Base-by-base conservation (phyloP, 306 rosid species). In the Castanopsis chinensis region DNA sequence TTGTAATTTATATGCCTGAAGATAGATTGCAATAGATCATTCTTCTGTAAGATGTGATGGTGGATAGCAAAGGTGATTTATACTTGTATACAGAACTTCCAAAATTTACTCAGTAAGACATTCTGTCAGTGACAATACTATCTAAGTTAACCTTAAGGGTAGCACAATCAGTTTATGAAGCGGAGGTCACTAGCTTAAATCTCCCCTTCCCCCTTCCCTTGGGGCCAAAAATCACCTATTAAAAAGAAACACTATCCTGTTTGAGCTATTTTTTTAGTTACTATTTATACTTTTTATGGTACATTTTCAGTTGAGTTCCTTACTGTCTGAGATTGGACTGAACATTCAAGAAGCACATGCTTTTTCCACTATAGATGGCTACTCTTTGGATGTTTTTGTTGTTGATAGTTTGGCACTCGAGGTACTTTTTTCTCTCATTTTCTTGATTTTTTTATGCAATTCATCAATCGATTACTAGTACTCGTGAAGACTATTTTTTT, bases 261-360 rank as follows among this genome's bases (percentile, higher is more conserved):
- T 37, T 37, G 45, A 7, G 45, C 45, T 37, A 37, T 37, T 0
- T 67, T 65, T 19, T 67, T 20, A 33, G 8, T 67, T 33, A 10
- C 25, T 73, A 75, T 67, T 78, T 56, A 54, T 56, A 61, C 61
- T 17, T 65, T 37, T 65, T 37, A 45, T 84, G 64, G 54, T 79
- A 72, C n/a, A 23, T 74, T 84, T 83, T 75, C 96, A 96, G 99
- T 88, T 96, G 85, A 96, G 98, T 79, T 87, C 82, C 52, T 75
- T 96, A 75, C 94, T 96, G 79, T 92, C 94, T 82, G 99, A 96
- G 78, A 78, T 93, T 80, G 98, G 98, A 68, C 89, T 96, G 72
- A 96, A 96, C 90, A 96, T 96, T 88, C 98, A 92, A 89, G 99
- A 96, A 90, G 99, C 99, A 76, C 99, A 96, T 87, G 99, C 97